Base-by-base conservation (phyloP, 2,329 filamentous ascomycete species). In the Ampelomyces quisqualis region DNA sequence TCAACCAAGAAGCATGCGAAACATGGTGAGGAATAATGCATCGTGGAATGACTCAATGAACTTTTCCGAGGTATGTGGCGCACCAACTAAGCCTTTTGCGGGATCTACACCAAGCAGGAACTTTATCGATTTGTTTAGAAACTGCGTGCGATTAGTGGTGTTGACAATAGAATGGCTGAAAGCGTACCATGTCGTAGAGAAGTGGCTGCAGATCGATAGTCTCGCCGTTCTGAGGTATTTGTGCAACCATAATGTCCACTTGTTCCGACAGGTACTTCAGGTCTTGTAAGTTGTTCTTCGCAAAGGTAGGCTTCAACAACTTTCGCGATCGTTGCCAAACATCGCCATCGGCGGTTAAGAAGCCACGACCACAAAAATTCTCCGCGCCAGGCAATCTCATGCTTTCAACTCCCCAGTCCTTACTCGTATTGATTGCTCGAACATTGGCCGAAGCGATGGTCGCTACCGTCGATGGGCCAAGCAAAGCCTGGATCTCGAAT, bases 191-290 rank as follows among this genome's bases (percentile, higher is more conserved):
- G 8, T 59, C 58, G 58, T 69, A 71, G 53, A 73, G 67, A 13
- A 70, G 54, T 3, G 44, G 41, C 20, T 59, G 53, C 7, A 62
- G 30, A 35, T 63, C 54, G 3, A 55, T 32, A 8, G 46, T 47
- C 15, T 69, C 38, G 17, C 53, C 51, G 64, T 8, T 80, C 75
- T 40, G 78, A 71, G 79, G 78, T 3, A 86, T 71, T 17, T 74
- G 71, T 3, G 70, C 63, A 11, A 85, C 69, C 24, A 86, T 62
- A 14, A 73, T 69, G n/a, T 70, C 58, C 5, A 82, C 68, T 64
- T 84, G 78, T 2, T 54, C 63, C 48, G 83, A 78, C 38, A 84
- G 81, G 2, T 76, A 78, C 3, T 64, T 58, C 3, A 77, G 57
- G 49, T 79, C 70, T n/a, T 65, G 67, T 6, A 78, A 64, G 44